Evolutionary conservation across 2,329 filamentous ascomycete genomes (phyloP).

Genomic region (Helotiales sp.): DNA sequence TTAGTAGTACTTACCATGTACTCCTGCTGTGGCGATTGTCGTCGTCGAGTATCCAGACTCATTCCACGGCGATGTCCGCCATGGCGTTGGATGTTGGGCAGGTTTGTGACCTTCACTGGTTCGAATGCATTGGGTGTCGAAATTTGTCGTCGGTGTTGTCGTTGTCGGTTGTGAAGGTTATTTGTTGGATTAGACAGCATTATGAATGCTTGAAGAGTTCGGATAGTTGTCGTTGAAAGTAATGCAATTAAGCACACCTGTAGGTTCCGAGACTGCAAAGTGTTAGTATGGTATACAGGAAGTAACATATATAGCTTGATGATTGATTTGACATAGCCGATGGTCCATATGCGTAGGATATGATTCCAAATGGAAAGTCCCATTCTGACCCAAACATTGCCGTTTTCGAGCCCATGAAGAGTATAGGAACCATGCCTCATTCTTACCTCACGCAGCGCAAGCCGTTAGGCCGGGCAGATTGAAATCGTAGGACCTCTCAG

Average conservation of each 20-base stretch:
- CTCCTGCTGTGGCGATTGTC: constrained; percentile 46
- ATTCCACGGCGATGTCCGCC: constrained; percentile 76
- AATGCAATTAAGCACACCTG: constrained; percentile 51
- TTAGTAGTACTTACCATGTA: constrained; percentile 55
- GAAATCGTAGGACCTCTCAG: constrained; percentile 47
- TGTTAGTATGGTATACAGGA: constrained; percentile 30
- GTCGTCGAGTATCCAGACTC: constrained; percentile 74
- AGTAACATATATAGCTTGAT: not conserved
- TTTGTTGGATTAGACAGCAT: constrained; percentile 79
- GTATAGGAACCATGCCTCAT: not conserved
- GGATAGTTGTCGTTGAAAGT: constrained; percentile 56
- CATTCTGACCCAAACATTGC: not conserved
- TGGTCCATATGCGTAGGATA: too few species aligned
- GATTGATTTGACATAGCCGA: too few species aligned
- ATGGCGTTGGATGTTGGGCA: constrained; percentile 58
- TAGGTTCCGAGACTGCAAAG: constrained; percentile 46
- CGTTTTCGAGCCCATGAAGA: not conserved
- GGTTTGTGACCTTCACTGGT: constrained; percentile 66
- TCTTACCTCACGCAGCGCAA: constrained; percentile 81
- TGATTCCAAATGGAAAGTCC: not conserved
- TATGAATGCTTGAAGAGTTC: constrained; percentile 68
- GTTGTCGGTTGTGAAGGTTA: constrained; percentile 72
- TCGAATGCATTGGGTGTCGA: constrained; percentile 82
- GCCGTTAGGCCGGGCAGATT: constrained; percentile 74
- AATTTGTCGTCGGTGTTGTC: constrained; percentile 82